Conservation (phyloP, 2,329 filamentous ascomycete species). For the Claviceps arundinis region DNA sequence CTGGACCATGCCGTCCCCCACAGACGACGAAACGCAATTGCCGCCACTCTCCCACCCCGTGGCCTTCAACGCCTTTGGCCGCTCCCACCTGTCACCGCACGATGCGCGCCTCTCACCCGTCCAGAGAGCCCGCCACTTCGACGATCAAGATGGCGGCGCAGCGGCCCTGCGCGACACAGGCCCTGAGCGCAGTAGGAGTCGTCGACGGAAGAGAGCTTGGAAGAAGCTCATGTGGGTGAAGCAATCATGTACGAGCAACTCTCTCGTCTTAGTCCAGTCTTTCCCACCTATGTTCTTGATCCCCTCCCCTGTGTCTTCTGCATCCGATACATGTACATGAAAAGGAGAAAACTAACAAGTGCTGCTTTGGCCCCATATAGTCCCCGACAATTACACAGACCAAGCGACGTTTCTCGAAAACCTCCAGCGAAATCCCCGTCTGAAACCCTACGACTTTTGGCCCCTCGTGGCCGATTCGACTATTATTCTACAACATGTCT, state of each 20-base stretch:
- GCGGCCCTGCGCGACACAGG: constrained; percentile 29
- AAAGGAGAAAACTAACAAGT: neutral
- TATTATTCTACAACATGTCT: constrained; percentile 93
- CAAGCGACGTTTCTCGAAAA: constrained; percentile 93
- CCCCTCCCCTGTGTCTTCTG: neutral
- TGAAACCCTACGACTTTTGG: constrained; percentile 97
- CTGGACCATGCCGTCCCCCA: constrained; percentile 21
- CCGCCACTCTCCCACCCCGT: constrained; percentile 18
- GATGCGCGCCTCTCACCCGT: constrained; percentile 67
- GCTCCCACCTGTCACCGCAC: constrained; percentile 64
- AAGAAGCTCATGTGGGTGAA: constrained; percentile 98
- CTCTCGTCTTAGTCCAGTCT: neutral
- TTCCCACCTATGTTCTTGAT: neutral
- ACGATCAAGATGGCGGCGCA: constrained; percentile 20
- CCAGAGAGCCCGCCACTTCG: constrained; percentile 26
- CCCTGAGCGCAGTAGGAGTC: constrained; percentile 48
- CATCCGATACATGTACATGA: neutral
- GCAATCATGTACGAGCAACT: constrained; percentile 57
- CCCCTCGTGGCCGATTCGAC: constrained; percentile 88
- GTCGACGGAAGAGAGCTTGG: constrained; percentile 63
- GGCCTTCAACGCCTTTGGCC: constrained; percentile 30
- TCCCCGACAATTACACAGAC: constrained; percentile 98
- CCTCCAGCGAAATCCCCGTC: constrained; percentile 81
- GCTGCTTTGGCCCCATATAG: constrained; percentile 26
- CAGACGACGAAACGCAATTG: constrained; percentile 25